Evolutionary conservation across 371 early-diverging fungal genomes (phyloP).

Genomic region (Mortierella polycephala): DNA sequence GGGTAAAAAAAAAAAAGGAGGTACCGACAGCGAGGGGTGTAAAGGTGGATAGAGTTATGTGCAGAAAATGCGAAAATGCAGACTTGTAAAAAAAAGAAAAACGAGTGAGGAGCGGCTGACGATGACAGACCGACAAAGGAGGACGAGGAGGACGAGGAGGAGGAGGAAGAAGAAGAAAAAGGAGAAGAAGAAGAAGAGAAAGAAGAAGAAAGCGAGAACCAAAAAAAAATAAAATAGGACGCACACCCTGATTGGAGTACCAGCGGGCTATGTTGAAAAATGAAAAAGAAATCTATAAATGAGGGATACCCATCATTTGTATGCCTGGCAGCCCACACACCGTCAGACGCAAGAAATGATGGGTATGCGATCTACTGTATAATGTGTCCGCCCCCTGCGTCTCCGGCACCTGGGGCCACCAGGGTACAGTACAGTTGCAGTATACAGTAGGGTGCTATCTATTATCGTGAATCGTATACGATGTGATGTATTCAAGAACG

Average conservation of each 20-base stretch:
- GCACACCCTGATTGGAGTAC: background rate
- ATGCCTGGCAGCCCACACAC: too few relatives aligned
- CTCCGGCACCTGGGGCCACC: too few relatives aligned
- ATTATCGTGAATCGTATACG: too few relatives aligned
- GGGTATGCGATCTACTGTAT: too few relatives aligned
- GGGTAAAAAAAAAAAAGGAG: constrained; percentile 1
- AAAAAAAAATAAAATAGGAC: too few relatives aligned
- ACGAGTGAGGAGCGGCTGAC: background rate
- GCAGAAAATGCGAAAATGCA: background rate
- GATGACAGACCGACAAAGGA: background rate
- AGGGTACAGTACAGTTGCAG: background rate
- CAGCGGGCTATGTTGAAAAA: background rate
- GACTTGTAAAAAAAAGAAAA: background rate
- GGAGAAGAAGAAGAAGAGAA: background rate
- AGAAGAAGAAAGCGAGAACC: background rate
- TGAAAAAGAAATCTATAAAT: background rate
- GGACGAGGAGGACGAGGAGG: constrained; percentile 1
- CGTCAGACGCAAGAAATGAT: too few relatives aligned
- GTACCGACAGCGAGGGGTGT: background rate
- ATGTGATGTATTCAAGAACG: background rate
- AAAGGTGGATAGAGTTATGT: background rate
- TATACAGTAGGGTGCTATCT: background rate
- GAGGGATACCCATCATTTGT: too few relatives aligned
- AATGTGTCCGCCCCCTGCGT: too few relatives aligned
- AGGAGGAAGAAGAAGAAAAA: background rate